Conservation (phyloP, 148 eudicot genomes). For the Gaultheria prostrata region DNA sequence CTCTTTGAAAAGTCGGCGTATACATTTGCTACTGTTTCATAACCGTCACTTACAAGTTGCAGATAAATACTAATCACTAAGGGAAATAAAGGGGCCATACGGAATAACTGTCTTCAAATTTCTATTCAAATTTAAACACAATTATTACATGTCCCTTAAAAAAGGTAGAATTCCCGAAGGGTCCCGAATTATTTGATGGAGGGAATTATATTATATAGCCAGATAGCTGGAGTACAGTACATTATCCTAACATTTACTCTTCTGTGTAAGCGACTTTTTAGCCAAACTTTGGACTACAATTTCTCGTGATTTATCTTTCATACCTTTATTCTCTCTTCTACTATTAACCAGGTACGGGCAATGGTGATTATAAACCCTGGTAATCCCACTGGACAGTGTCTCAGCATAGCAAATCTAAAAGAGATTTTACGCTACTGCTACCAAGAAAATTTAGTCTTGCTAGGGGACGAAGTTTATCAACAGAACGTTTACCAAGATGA, state of each 20-base stretch:
- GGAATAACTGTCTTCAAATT: background rate
- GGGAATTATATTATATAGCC: background rate
- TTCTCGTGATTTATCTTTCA: background rate
- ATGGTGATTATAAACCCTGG: conserved; percentile 99
- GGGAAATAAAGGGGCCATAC: background rate
- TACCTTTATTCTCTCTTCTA: conserved; percentile 1
- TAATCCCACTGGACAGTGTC: conserved; percentile 99
- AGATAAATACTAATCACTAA: background rate
- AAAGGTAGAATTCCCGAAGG: background rate
- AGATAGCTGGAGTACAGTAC: background rate
- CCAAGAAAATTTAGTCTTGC: conserved; percentile 70
- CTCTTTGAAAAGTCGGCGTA: background rate
- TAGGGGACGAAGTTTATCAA: conserved; percentile 98
- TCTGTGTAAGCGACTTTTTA: background rate
- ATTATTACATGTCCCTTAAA: background rate
- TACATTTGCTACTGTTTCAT: background rate
- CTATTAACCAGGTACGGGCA: conserved; percentile 65
- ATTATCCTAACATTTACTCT: background rate
- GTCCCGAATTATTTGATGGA: background rate
- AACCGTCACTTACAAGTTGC: background rate
- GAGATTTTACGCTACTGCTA: conserved; percentile 75
- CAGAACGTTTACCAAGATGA: conserved; percentile 97
- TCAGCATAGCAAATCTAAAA: conserved; percentile 72
- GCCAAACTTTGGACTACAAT: background rate
- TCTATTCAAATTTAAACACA: background rate